phyloP scores from a whole-genome alignment of 2,329 filamentous ascomycete species.

The Beauveria varroae region DNA sequence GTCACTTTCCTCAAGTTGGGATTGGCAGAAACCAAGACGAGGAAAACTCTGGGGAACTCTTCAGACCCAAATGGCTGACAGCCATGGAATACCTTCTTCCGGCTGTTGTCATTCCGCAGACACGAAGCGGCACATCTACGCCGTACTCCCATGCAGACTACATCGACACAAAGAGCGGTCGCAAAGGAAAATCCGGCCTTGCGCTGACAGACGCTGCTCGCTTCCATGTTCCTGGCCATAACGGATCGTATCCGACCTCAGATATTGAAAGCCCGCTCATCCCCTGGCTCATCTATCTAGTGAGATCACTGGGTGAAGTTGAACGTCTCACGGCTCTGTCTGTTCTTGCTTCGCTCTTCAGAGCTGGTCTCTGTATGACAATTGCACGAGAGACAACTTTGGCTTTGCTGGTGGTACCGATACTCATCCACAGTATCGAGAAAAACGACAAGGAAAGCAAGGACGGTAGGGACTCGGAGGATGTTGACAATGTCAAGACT shows the following conservation, averaged over 20 bases:
- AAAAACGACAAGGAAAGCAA: constrained; percentile 38
- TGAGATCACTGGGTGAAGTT: constrained; percentile 48
- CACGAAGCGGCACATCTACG: constrained; percentile 21
- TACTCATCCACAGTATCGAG: constrained; percentile 56
- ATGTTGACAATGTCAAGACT: constrained; percentile 30
- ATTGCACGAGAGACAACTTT: constrained; percentile 53
- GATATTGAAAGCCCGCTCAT: constrained; percentile 64
- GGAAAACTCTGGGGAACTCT: constrained; percentile 43
- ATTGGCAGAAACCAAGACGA: constrained; percentile 42
- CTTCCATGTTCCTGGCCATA: constrained; percentile 19
- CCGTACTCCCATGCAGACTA: constrained; percentile 17
- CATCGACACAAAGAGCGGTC: constrained; percentile 22
- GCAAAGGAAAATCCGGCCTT: constrained; percentile 23
- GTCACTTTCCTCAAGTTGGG: constrained; percentile 38
- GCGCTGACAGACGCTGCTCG: constrained; percentile 24
- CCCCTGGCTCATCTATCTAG: constrained; percentile 62
- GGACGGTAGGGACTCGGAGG: constrained; percentile 38
- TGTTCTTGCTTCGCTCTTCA: constrained; percentile 62
- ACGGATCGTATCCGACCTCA: constrained; percentile 35
- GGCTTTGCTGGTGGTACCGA: constrained; percentile 60
- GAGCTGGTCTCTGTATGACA: constrained; percentile 57
- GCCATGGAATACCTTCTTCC: constrained; percentile 62
- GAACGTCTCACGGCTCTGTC: constrained; percentile 62
- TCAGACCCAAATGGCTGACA: constrained; percentile 38
- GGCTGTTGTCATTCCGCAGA: constrained; percentile 36